A percentile compares a stretch with the other conserved stretches of the same genome.
These are phyloP conservation scores for Pythium utonaiense DNA, from an alignment of 352 stramenopile genomes.

Conservation along the genomic window DNA sequence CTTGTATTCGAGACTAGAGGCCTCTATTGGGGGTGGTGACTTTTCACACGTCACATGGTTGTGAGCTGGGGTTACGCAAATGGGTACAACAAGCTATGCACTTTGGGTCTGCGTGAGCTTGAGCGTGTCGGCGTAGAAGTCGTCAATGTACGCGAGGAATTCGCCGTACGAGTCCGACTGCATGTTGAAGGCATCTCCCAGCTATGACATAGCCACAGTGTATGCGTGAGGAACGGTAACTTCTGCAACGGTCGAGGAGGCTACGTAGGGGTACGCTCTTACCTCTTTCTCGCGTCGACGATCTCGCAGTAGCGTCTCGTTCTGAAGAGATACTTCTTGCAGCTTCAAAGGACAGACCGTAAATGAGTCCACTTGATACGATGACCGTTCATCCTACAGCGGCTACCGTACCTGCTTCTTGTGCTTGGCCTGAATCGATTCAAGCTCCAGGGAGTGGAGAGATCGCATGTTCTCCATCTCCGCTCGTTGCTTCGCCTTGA, in stretches of 20 bases:
- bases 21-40: not conserved
- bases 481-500: conserved; percentile 33
- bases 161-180: conserved; percentile 37
- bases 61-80: too few relatives aligned
- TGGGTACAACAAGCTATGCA: too few relatives aligned
- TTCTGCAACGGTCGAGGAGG: too few relatives aligned
- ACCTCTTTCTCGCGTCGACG: conserved; percentile 31
- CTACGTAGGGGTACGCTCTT: not conserved
- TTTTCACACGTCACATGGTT: not conserved
- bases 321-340: conserved; percentile 37
- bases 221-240: too few relatives aligned
- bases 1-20: not conserved
- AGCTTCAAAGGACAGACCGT: too few relatives aligned
- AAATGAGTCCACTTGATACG: too few relatives aligned
- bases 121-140: conserved; percentile 50
- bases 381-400: too few relatives aligned
- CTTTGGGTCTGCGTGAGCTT: conserved; percentile 21
- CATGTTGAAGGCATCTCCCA: conserved; percentile 28
- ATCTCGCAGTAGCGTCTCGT: conserved; percentile 38
- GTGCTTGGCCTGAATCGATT: conserved; percentile 41
- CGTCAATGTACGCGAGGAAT: conserved; percentile 68
- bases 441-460: conserved; percentile 47
- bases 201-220: too few relatives aligned
- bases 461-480: conserved; percentile 44
- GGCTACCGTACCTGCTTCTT: conserved; percentile 58